Evolutionary conservation across 768 basidiomycete species (phyloP), one percentile per base, ranked within the genome.

Genomic region (Inosperma sp.): DNA sequence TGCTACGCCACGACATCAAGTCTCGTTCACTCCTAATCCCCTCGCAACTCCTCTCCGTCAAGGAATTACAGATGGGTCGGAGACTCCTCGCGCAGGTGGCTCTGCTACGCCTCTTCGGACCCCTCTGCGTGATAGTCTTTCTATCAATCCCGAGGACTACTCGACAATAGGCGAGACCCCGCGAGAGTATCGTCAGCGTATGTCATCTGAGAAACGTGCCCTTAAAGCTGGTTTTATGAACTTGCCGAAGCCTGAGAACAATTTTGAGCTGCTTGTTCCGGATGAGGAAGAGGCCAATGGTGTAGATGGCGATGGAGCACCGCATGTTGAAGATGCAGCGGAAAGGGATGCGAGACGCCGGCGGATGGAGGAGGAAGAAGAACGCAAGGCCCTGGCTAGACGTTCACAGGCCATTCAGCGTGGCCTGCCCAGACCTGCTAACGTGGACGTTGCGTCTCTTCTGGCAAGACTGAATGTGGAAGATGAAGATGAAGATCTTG

Each of bases 21-120:
- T 89, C 23, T 80, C 90, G 0, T 93, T 94, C 56, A 99, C 96
- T 0, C 96, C 96, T 3, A 99, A 98, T 70, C 96, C 95, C 4
- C 82, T 98, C 8, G 88, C 89, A 13, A 96, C 95, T 0, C 94
- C 93, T 5, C 60, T 83, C 56, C 82, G 79, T 26, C 68, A 67
- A 6, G 78, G 74, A 8, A 65, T 65, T 10, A 53, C 59, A 4
- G 76, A 77, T 46, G 67, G 71, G 9, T 78, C 81, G 26, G 74
- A 72, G 1, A 86, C 84, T 0, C 84, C 87, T 19, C 73, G 77
- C 8, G 68, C 68, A 9, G 70, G 65, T 2, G 69, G 77, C 14
- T 74, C 81, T 17, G 80, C 81, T 0, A 96, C 95, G 1, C 93
- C 94, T 2, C 72, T 94, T 21, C 86, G 93, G 33, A 98, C 96